phyloP scores from a whole-genome alignment of 2,329 filamentous ascomycete species.

The Fusarium nygamai region DNA sequence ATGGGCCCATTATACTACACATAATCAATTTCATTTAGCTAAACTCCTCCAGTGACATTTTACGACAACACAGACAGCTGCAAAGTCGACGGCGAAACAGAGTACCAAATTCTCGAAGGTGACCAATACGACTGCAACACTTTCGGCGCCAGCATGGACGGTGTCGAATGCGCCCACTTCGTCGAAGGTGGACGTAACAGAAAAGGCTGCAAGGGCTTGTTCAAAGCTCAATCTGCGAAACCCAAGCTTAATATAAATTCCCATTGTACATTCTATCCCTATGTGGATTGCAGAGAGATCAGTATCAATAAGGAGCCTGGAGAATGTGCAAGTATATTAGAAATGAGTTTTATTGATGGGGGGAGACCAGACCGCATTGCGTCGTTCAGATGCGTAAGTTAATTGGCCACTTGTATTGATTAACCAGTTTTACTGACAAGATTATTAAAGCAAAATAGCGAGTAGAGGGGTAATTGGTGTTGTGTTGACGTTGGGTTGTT shows the following conservation, averaged over 20 bases:
- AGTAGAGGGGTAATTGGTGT: neutral
- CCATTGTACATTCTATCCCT: neutral
- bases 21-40: too few relatives aligned
- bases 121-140: neutral
- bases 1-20: too few relatives aligned
- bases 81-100: neutral
- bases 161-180: neutral
- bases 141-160: neutral
- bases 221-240: neutral
- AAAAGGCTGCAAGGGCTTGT: neutral
- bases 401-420: accelerated
- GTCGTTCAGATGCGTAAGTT: neutral
- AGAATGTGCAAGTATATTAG: too few relatives aligned
- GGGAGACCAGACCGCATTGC: too few relatives aligned
- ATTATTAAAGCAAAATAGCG: neutral
- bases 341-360: too few relatives aligned
- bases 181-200: neutral
- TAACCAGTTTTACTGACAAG: neutral
- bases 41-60: neutral
- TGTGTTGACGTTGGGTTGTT: too few relatives aligned
- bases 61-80: neutral
- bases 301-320: neutral
- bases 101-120: neutral
- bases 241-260: neutral
- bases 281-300: neutral